A percentile compares a stretch with the other conserved stretches of the same genome.
Conservation (phyloP, 805 yeast genomes). For the Metschnikowia proteae region DNA sequence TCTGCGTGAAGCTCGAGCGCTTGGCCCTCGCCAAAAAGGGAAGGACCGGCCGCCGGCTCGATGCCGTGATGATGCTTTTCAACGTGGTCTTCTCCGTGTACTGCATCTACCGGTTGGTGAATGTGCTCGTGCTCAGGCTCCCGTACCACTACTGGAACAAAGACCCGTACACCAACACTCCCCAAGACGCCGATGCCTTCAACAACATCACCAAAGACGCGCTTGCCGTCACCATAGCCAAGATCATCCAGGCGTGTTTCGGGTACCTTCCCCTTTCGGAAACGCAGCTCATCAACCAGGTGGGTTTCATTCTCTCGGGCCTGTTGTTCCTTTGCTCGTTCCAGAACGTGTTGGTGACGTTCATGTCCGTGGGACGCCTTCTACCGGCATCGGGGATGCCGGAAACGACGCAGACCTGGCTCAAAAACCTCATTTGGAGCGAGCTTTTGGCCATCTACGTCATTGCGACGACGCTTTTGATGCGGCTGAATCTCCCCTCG, state of each 20-base stretch:
- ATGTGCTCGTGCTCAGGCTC: constrained; percentile 39
- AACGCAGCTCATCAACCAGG: constrained; percentile 41
- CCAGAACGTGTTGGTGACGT: constrained; percentile 59
- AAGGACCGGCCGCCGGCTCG: neutral
- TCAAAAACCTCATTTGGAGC: constrained; percentile 36
- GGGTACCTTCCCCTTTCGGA: constrained; percentile 30
- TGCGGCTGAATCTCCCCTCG: constrained; percentile 46
- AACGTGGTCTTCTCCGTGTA: constrained; percentile 40
- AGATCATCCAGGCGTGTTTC: constrained; percentile 28
- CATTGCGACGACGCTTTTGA: constrained; percentile 48
- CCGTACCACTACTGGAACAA: constrained; percentile 27
- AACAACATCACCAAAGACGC: constrained; percentile 37
- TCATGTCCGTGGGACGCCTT: constrained; percentile 45
- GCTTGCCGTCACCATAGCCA: constrained; percentile 47
- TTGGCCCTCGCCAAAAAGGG: neutral
- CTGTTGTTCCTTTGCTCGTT: constrained; percentile 59
- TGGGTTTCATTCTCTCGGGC: constrained; percentile 53
- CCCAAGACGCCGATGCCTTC: constrained; percentile 10
- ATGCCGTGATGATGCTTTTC: constrained; percentile 8
- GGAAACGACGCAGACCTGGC: constrained; percentile 24
- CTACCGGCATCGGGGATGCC: constrained; percentile 24
- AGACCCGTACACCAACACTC: constrained; percentile 7
- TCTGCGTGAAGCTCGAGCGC: constrained; percentile 18
- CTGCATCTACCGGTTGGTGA: constrained; percentile 46
- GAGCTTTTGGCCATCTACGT: constrained; percentile 50